A percentile compares a stretch with the other conserved stretches of the same genome.
Evolutionary conservation across 805 yeast genomes (phyloP).

Genomic region (Candida awuae): DNA sequence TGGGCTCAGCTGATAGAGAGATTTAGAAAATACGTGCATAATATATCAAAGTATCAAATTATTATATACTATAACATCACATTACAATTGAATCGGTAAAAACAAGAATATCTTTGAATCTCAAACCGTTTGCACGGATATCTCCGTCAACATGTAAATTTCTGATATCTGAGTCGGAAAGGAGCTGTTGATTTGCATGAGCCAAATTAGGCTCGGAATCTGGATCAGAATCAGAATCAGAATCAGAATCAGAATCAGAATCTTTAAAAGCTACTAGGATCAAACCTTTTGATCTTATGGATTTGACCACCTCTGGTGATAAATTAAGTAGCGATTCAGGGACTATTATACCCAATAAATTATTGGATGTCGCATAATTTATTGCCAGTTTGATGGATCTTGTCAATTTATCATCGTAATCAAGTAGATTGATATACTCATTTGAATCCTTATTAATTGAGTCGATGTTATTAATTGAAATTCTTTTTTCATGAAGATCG

Average conservation of each 20-base stretch:
- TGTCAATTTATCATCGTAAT: conserved; percentile 38
- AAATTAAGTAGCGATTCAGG: conserved; percentile 62
- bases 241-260: conserved; percentile 11
- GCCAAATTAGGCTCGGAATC: no score
- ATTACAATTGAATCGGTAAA: conserved; percentile 52
- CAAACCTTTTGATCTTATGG: conserved; percentile 73
- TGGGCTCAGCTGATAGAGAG: neutral
- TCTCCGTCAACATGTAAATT: conserved; percentile 26
- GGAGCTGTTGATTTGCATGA: no score
- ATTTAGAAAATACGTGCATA: neutral
- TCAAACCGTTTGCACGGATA: conserved; percentile 52
- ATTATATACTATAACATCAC: no score
- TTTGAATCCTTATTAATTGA: conserved; percentile 30
- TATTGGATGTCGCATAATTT: conserved; percentile 70
- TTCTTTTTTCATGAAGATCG: conserved; percentile 10
- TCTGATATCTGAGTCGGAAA: conserved; percentile 5
- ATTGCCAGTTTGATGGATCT: conserved; percentile 78
- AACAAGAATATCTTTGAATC: conserved; percentile 54
- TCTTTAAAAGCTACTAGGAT: conserved; percentile 54
- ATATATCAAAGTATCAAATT: neutral
- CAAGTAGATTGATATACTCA: conserved; percentile 26
- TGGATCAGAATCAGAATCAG: no score
- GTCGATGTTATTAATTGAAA: conserved; percentile 30
- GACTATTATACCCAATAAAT: conserved; percentile 74
- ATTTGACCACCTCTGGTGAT: conserved; percentile 68